Conservation (phyloP, 1,139 yeast genomes). For the Magnusiomyces fungicola region DNA sequence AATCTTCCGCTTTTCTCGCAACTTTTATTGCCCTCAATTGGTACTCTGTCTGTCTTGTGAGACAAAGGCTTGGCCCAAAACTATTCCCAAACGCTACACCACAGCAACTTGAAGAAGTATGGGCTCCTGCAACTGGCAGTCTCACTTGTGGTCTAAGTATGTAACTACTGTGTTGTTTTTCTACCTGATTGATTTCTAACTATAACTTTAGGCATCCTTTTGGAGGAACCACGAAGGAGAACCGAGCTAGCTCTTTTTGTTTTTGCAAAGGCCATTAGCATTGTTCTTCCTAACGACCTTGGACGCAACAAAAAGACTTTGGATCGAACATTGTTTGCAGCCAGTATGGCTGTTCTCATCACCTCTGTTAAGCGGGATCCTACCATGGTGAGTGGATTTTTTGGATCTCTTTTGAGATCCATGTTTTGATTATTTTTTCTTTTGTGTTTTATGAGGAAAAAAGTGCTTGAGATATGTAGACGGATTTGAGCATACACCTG, state of each 20-base stretch:
- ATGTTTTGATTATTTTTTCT: not conserved
- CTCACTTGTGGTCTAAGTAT: constrained; percentile 34
- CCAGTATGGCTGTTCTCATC: constrained; percentile 2
- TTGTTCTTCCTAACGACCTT: constrained; percentile 10
- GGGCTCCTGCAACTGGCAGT: constrained; percentile 35
- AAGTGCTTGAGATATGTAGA: too few species aligned
- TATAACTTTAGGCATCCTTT: constrained; percentile 22
- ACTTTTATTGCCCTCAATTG: constrained; percentile 35
- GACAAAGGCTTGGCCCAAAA: constrained; percentile 33
- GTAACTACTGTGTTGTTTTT: not conserved
- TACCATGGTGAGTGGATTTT: constrained; percentile 1
- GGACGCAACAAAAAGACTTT: constrained; percentile 3
- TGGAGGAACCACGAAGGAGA: constrained; percentile 35
- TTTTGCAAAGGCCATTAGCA: constrained; percentile 13
- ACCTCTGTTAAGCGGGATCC: constrained; percentile 1
- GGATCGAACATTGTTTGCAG: constrained; percentile 1
- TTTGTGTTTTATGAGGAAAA: too few species aligned
- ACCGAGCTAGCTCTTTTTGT: constrained; percentile 38
- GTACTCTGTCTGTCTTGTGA: constrained; percentile 36
- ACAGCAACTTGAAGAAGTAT: constrained; percentile 32
- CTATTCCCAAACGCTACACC: constrained; percentile 26
- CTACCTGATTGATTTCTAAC: not conserved
- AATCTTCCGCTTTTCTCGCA: constrained; percentile 38
- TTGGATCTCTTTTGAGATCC: not conserved
- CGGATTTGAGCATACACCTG: too few species aligned